Conservation (phyloP, 2,329 filamentous ascomycete species). For the Sporothrix sp. region DNA sequence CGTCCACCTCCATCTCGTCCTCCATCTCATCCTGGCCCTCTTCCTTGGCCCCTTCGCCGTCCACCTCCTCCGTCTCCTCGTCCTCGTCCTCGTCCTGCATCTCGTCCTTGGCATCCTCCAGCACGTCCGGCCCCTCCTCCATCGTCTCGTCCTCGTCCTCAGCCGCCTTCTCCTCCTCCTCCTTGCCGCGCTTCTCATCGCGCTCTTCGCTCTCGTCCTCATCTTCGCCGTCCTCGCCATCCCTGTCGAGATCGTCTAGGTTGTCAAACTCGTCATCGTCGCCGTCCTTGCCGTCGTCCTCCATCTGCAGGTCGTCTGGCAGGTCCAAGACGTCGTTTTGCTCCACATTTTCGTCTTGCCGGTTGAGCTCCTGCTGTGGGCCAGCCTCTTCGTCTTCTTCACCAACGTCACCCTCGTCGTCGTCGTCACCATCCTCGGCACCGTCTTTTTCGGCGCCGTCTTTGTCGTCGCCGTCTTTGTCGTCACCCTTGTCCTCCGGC, state of each 20-base stretch:
- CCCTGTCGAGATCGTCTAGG: constrained; percentile 54
- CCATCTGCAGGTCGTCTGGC: constrained; percentile 81
- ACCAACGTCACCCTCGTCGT: constrained; percentile 54
- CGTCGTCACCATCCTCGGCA: constrained; percentile 42
- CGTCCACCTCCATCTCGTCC: constrained; percentile 42
- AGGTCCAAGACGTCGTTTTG: constrained; percentile 75
- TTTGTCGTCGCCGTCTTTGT: constrained; percentile 45
- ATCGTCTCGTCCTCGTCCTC: constrained; percentile 31
- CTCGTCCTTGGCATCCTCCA: constrained; percentile 28
- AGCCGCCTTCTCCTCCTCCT: constrained; percentile 36
- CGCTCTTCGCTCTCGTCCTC: constrained; percentile 41
- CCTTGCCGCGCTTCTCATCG: constrained; percentile 33
- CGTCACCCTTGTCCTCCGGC: constrained; percentile 30
- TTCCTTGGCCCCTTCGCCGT: constrained; percentile 27
- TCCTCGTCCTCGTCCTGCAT: constrained; percentile 29
- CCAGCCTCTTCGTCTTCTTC: constrained; percentile 48
- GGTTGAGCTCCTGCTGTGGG: constrained; percentile 46
- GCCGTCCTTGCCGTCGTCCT: constrained; percentile 59
- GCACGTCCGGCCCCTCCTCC: constrained; percentile 36
- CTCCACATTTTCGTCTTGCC: constrained; percentile 64
- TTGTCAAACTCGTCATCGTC: constrained; percentile 51
- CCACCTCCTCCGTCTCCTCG: constrained; percentile 28
- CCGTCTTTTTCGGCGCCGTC: constrained; percentile 41
- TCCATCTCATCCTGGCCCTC: constrained; percentile 34
- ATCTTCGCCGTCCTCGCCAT: constrained; percentile 72